phyloP scores from a whole-genome alignment of 192 early-diverging fungal genomes.

The Mortierella antarctica region DNA sequence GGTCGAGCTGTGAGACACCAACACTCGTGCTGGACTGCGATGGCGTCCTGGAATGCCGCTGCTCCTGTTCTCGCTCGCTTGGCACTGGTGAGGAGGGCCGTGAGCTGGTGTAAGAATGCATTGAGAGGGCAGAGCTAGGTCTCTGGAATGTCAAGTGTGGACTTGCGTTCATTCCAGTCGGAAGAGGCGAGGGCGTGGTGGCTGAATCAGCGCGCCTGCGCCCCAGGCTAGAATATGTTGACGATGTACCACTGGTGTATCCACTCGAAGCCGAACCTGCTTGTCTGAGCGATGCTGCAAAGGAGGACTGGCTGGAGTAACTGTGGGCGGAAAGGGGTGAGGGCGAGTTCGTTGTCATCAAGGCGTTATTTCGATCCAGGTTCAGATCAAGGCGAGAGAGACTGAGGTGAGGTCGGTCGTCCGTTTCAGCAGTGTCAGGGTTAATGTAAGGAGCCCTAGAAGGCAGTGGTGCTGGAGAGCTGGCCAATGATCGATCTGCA shows the following conservation, averaged over 20 bases:
- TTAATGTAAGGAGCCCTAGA: neutral
- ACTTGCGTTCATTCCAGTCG: neutral
- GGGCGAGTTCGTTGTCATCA: neutral
- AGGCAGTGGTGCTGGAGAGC: constrained; percentile 10
- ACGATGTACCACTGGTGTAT: constrained; percentile 45
- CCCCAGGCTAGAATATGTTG: constrained; percentile 40
- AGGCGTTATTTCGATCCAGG: neutral
- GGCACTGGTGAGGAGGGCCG: constrained; percentile 24
- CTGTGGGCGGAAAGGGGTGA: constrained; percentile 38
- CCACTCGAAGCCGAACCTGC: constrained; percentile 16
- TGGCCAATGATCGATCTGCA: constrained; percentile 15
- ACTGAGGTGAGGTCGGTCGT: constrained; percentile 17
- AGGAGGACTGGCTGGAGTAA: constrained; percentile 31
- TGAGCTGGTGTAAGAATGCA: constrained; percentile 43
- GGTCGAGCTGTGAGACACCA: neutral
- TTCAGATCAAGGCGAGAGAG: constrained; percentile 12
- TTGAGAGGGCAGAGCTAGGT: constrained; percentile 41
- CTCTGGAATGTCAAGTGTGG: constrained; percentile 19
- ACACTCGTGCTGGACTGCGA: neutral
- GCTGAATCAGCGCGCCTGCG: constrained; percentile 14
- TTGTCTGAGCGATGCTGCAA: constrained; percentile 12
- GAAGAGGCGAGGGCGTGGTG: neutral
- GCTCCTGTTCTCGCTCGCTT: constrained; percentile 9
- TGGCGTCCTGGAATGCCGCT: neutral
- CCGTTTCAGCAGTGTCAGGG: neutral